Conservation (phyloP, 805 yeast genomes). For the Starmerella powellii region DNA sequence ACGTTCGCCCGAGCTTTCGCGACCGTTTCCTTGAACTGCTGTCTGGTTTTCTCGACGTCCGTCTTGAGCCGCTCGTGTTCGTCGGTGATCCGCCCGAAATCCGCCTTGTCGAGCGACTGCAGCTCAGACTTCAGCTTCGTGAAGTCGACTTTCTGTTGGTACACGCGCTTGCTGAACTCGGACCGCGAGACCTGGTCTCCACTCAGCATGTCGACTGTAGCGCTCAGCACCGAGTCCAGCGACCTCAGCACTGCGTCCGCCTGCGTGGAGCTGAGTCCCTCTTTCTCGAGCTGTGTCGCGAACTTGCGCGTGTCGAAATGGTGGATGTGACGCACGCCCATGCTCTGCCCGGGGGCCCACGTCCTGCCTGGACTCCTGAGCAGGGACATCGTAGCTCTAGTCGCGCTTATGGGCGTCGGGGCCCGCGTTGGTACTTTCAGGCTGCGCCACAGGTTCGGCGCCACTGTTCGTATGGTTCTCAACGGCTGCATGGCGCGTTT, state of each 20-base stretch:
- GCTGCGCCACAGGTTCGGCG: too few relatives aligned
- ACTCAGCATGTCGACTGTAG: slow-evolving; percentile 65
- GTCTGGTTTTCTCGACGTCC: slow-evolving; percentile 76
- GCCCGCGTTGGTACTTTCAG: too few relatives aligned
- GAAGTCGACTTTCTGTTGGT: slow-evolving; percentile 93
- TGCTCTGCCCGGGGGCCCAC: too few relatives aligned
- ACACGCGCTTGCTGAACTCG: slow-evolving; percentile 67
- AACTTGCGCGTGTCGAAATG: slow-evolving; percentile 69
- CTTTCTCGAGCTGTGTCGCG: slow-evolving; percentile 49
- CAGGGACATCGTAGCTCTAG: too few relatives aligned
- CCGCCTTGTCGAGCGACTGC: slow-evolving; percentile 75
- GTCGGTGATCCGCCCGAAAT: slow-evolving; percentile 65
- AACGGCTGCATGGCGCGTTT: too few relatives aligned
- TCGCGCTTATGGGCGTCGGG: too few relatives aligned
- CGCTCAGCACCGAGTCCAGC: slow-evolving; percentile 62
- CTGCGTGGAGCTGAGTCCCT: slow-evolving; percentile 66
- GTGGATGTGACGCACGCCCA: slow-evolving; percentile 11
- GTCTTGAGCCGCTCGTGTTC: slow-evolving; percentile 78
- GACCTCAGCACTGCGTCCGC: slow-evolving; percentile 68
- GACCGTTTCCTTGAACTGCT: slow-evolving; percentile 78
- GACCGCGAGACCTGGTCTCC: slow-evolving; percentile 76
- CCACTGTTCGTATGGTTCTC: too few relatives aligned
- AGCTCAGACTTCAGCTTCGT: slow-evolving; percentile 88
- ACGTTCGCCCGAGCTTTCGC: slow-evolving; percentile 84
- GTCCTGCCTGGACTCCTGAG: too few relatives aligned